Conservation (phyloP, 805 yeast genomes). For the Ogataea saltuana region DNA sequence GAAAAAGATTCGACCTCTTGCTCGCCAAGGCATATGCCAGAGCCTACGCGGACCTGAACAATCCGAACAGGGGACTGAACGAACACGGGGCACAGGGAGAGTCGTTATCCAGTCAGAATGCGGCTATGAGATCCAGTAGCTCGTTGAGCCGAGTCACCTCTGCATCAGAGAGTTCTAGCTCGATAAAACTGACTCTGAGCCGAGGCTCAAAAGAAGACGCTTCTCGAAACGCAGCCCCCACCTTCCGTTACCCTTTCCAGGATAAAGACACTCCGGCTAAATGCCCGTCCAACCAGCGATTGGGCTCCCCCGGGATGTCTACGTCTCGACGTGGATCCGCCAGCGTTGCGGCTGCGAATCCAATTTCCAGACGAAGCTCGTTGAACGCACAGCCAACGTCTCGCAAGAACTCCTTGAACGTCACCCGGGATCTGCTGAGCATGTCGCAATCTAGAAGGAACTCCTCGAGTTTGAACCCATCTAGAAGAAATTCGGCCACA, state of each 20-base stretch:
- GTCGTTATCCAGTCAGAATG: not conserved
- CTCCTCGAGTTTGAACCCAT: constrained; percentile 17
- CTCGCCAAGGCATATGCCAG: constrained; percentile 64
- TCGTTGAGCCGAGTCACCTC: constrained; percentile 9
- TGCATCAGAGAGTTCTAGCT: constrained; percentile 14
- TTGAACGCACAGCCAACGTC: constrained; percentile 9
- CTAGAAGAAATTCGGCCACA: constrained; percentile 23
- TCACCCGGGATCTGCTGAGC: constrained; percentile 21
- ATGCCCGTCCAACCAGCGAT: constrained; percentile 15
- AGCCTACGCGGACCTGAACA: constrained; percentile 42
- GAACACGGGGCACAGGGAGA: not conserved
- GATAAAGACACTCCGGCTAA: constrained; percentile 36
- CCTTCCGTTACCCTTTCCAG: constrained; percentile 71
- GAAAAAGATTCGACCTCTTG: constrained; percentile 62
- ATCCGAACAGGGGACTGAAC: constrained; percentile 8
- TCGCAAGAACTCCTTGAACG: constrained; percentile 18
- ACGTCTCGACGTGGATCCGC: constrained; percentile 38
- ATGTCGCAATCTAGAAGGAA: constrained; percentile 23
- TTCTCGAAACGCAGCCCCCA: constrained; percentile 40
- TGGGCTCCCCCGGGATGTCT: constrained; percentile 19
- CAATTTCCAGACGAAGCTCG: constrained; percentile 29
- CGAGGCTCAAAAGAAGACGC: constrained; percentile 21
- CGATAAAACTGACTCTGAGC: constrained; percentile 10
- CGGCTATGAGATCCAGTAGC: constrained; percentile 2
- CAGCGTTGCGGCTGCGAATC: constrained; percentile 25